Base-by-base conservation (phyloP, 2,329 filamentous ascomycete species). In the Aspergillus sp. region DNA sequence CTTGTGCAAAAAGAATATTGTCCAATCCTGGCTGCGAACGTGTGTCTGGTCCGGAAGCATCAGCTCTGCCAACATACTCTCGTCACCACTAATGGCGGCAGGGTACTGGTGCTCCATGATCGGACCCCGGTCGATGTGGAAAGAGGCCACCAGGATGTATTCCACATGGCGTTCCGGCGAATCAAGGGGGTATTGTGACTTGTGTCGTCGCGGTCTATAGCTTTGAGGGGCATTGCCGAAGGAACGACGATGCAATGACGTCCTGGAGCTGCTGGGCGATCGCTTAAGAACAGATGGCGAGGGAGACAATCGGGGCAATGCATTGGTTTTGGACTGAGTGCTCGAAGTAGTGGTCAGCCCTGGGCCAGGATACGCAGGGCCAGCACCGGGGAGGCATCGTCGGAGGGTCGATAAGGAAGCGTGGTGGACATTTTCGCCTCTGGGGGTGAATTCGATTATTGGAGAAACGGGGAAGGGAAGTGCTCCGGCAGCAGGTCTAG, bases 81-180 rank as follows among this genome's bases (percentile, higher is more conserved):
- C 93, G 64, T 98, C 91, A 29, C 93, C 91, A 40, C 90, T 96
- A 50, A 98, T 97, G 40, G 91, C 84, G 34, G 88, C 85, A 0
- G 93, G 93, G 62, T 91, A 98, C 64, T 98, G 93, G 64, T 98
- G 90, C 64, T 98, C 93, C 93, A 98, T 97, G 57, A 96, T 83
- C 37, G 91, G 91, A 3, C 93, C 93, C 42, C 88, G 83, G 66
- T 97, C 91, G 58, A 97, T 95, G 67, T 97, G 90, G 69, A 98
- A 98, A 2, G 90, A 95, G 4, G 93, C 93, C 43, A 98, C 93
- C 42, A 98, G 76, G 42, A 98, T 97, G 63, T 97, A 98, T 65
- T 98, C 93, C 69, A 98, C 93, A 84, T 98, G 93, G 59, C 93
- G 94, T 65, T 97, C 86, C 5, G 75, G 73, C 8, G 82, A 79